Base-by-base conservation (phyloP, 352 stramenopile species). In the Globisporangium cylindrosporum region DNA sequence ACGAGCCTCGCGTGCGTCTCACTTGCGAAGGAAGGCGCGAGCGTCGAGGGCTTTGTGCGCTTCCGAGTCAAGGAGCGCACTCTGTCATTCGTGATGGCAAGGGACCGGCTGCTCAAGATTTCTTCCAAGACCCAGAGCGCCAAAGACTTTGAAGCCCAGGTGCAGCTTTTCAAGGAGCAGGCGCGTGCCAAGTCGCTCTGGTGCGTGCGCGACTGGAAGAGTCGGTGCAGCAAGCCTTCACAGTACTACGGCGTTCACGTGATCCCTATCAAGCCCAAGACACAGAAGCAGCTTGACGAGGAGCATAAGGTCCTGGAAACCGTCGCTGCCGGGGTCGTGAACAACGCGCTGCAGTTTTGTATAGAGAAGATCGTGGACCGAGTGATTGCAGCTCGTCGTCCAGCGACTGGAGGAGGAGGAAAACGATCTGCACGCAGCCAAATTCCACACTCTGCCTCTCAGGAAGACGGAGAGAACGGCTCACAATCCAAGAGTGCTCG, bases 171-270 rank as follows among this genome's bases (percentile, higher is more conserved):
- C 65, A 73, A 79, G 29, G 61, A 62, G 15, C 73, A 82, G n/a
- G 80, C 82, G 3, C 72, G 72, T 34, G 72, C 73, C 15, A 76
- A 73, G 34, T 92, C 84, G 14, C 76, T 69, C 5, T 92, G 84
- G 84, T 90, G 84, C 59, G 81, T 90, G 14, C 80, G 79, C 20
- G 73, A 90, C 34, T 55, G 58, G 1, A 86, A 83, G 54, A 81
- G 68, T 51, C 73, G 87, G 15, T 73, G 78, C 46, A 66, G 65
- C 6, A 78, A 70, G 2, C 81, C 80, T 14, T 80, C 80, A 53
- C 71, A 80, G 64, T 75, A 84, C 22, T 92, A 92, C 25, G 66
- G 64, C 5, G 73, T 92, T 2, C 79, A 90, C 51, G 72, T 80
- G 3, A 56, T 92, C 8, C 81, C 80, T 22, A 62, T 69, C 10